These are phyloP conservation scores for Spirogloea muscicola DNA, from an alignment of 139 green algal species.

Conservation along the genomic window DNA sequence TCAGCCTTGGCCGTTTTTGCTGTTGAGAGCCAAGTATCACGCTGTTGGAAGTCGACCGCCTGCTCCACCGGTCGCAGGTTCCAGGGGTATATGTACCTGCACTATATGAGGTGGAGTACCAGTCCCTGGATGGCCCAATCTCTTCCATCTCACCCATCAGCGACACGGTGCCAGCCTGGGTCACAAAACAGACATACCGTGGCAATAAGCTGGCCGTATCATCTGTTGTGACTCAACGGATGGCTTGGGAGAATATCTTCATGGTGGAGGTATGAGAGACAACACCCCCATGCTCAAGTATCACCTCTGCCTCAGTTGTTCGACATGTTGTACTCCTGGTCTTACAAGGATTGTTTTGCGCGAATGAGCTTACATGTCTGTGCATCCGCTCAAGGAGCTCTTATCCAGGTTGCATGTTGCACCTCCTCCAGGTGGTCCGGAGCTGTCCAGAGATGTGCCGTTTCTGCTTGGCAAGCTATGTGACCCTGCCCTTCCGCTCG, in stretches of 20 bases:
- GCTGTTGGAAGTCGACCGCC: not conserved
- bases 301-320: no score
- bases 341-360: no score
- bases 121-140: conserved; percentile 12
- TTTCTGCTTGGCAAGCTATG: conserved; percentile 58
- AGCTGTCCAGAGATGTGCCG: conserved; percentile 61
- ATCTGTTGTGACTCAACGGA: conserved; percentile 52
- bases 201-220: conserved; percentile 49
- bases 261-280: conserved; percentile 50
- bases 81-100: conserved; percentile 41
- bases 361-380: not conserved
- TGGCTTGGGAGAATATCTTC: conserved; percentile 62
- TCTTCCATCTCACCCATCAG: not conserved
- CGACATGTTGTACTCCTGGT: no score
- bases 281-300: no score
- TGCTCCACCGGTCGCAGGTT: conserved; percentile 38
- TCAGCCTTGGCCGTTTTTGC: no score
- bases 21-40: no score
- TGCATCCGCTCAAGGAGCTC: not conserved
- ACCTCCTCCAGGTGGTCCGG: conserved; percentile 46
- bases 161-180: conserved; percentile 2
- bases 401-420: not conserved
- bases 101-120: conserved; percentile 38
- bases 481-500: conserved; percentile 56
- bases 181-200: conserved; percentile 59